Base-by-base conservation (phyloP, 768 basidiomycete species). In the Austroboletus eburneus region DNA sequence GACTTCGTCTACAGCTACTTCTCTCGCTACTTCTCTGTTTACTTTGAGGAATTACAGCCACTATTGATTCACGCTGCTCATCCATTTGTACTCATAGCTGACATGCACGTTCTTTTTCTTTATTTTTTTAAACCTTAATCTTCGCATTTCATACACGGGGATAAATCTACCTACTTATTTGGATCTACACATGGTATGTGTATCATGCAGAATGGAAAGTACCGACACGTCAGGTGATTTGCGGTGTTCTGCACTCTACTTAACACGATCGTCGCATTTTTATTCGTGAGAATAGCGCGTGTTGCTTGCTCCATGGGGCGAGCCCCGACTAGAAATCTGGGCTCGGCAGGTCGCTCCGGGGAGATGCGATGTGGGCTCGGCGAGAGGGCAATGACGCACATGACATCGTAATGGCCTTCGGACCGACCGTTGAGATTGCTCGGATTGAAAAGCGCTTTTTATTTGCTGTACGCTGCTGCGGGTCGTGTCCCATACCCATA, bases 1-100 rank as follows among this genome's bases (percentile, higher is more conserved):
- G 42, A 46, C 43, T 41, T 36, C 22, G 45, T 38, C 25, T 41
- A 44, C 39, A 27, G 23, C 39, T 43, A 42, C 23, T 45, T 36
- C 16, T 22, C 32, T 24, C 25, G 33, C 4, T 16, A 16, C 16
- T 9, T 33, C n/a, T 20, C 6, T 22, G 23, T 20, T 46, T 18
- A n/a, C 13, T 13, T 23, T 5, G 21, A 13, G 51, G 47, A 58
- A 37, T 34, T n/a, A 43, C 34, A 25, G 42, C 22, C 49, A 16
- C 25, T 46, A 12, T 46, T 30, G 47, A 50, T 39, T 46, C 25
- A 34, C 44, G 39, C 38, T 37, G 36, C 44, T 46, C 60, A 56
- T 48, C 24, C 59, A 62, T 47, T 32, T 60, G 59, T 60, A 60
- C 32, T 48, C 35, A 48, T 62, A 59, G 20, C 47, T 45, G 35